A percentile compares a stretch with the other conserved stretches of the same genome.
phyloP scores from a whole-genome alignment of 495 filamentous ascomycete species.

The Tuber brumale region DNA sequence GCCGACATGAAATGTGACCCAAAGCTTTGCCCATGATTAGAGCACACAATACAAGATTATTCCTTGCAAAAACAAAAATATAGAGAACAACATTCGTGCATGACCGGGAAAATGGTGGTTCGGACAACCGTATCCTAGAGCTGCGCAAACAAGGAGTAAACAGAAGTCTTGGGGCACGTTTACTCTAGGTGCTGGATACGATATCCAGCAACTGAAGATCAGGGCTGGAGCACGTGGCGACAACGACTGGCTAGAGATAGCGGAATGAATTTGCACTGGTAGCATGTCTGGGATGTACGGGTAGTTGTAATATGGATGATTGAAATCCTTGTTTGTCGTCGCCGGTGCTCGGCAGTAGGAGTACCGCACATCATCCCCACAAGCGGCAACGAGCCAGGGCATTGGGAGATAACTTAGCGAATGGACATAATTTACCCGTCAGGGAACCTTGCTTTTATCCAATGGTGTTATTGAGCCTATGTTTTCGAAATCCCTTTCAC shows the following conservation, averaged over 20 bases:
- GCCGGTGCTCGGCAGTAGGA: background rate
- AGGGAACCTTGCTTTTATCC: background rate
- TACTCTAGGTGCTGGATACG: background rate
- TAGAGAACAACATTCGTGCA: background rate
- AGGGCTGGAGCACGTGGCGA: background rate
- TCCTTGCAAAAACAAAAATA: background rate
- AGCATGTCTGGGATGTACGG: background rate
- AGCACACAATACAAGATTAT: background rate
- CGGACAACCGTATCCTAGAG: background rate
- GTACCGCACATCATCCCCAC: background rate
- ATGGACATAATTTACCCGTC: background rate
- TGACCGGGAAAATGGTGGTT: background rate
- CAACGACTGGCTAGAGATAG: conserved; percentile 4
- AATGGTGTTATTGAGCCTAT: background rate
- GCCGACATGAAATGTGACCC: background rate
- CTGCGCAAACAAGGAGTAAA: background rate
- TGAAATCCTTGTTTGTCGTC: background rate
- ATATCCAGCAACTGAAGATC: background rate
- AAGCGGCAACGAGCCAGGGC: background rate
- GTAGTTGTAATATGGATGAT: conserved; percentile 3
- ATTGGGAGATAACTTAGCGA: background rate
- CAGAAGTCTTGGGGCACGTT: background rate
- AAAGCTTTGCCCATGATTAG: background rate
- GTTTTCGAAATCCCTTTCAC: background rate
- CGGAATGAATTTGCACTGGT: background rate